Evolutionary conservation across 805 yeast genomes (phyloP), one percentile per base, ranked within the genome.

Genomic region (Candida palmyrensis): DNA sequence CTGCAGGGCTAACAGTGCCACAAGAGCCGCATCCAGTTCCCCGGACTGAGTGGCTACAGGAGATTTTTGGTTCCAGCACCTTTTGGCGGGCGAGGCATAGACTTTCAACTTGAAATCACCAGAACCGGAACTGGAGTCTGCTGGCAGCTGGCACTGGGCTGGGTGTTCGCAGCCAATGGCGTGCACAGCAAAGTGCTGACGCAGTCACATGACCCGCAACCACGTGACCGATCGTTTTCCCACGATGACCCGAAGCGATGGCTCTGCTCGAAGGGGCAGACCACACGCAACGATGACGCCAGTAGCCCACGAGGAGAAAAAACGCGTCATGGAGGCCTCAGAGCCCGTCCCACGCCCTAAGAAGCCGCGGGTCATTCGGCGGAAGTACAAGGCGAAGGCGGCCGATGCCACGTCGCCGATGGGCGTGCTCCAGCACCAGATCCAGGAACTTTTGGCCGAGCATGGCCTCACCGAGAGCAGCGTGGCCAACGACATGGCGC

Each of bases 341-440:
- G 29, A 10, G 24, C 24, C 24, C 9, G 11, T 11, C 11, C 24
- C 24, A 21, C 11, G 11, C 11, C n/a, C 36, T 15, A 54, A 59
- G 32, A 48, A 49, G 29, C 40, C 48, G 10, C 58, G 54, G 33
- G 48, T 47, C 24, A 38, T 37, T 33, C 59, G 47, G 38, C 73
- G 76, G 50, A 75, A 75, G 48, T 82, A 79, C 48, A 77, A 73
- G 51, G 62, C 72, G 20, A 80, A 80, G 45, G 73, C 70, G 6
- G 69, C 72, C 9, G 97, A 88, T 39, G 72, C 82, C 20, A 84
- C 94, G 0, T 73, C 92, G 1, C 86, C 95, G 6, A 59, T 78
- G 24, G 97, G 97, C 6, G 83, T 86, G 5, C 66, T 90, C 27
- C 74, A 78, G 41, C 66, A 66, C 40, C 96, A 89, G 53, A 84